Evolutionary conservation across 306 rosid species (phyloP).

Genomic region (Biancaea sappan): DNA sequence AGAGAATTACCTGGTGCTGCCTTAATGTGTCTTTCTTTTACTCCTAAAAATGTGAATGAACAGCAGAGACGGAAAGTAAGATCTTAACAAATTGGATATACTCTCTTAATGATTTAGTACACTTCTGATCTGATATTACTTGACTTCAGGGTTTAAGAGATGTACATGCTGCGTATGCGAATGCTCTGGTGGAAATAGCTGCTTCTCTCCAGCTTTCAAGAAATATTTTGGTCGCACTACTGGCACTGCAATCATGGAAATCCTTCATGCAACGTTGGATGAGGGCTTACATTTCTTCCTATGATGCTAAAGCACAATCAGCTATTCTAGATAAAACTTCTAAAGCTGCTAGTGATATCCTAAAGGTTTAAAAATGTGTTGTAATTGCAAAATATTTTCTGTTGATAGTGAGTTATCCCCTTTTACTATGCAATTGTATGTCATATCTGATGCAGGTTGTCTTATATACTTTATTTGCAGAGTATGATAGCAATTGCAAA

Average conservation of each 20-base stretch:
- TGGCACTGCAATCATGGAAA: constrained; percentile 92
- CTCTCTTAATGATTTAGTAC: constrained; percentile 30
- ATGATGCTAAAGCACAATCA: constrained; percentile 57
- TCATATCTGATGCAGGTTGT: constrained; percentile 34
- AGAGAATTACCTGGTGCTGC: constrained; percentile 88
- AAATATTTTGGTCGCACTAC: constrained; percentile 75
- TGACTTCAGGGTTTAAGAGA: constrained; percentile 57
- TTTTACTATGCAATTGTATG: constrained; percentile 21
- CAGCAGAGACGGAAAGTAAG: constrained; percentile 62
- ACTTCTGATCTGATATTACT: constrained; percentile 32
- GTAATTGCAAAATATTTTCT: constrained; percentile 28
- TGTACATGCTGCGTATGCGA: constrained; percentile 69
- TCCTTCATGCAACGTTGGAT: constrained; percentile 80
- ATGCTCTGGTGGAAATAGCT: constrained; percentile 73
- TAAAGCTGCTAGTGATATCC: constrained; percentile 78
- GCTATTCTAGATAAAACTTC: constrained; percentile 62
- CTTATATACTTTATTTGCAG: constrained; percentile 49
- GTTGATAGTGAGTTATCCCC: constrained; percentile 19
- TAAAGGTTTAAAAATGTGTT: constrained; percentile 59
- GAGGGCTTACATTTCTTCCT: constrained; percentile 58
- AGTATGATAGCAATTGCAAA: constrained; percentile 63
- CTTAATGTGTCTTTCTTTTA: constrained; percentile 66
- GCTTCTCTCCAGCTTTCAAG: constrained; percentile 89
- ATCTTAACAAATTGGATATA: constrained; percentile 21
- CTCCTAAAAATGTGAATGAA: constrained; percentile 65